Evolutionary conservation across 2,329 filamentous ascomycete species (phyloP).

Genomic region (Aspergillus brunneoviolaceus): DNA sequence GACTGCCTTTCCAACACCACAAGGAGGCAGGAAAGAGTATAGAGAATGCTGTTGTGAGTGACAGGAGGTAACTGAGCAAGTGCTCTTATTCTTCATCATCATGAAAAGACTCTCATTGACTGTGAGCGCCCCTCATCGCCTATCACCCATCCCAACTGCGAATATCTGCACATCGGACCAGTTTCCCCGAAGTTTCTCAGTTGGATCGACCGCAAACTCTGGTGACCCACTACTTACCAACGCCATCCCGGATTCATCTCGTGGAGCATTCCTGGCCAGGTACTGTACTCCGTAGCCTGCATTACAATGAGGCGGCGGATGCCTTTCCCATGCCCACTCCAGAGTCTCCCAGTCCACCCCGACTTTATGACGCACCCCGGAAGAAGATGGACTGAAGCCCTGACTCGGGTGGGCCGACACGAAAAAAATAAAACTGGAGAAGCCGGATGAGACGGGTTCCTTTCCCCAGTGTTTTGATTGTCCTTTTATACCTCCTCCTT

Average conservation of each 20-base stretch:
- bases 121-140: no score
- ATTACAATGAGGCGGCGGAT: slow-evolving; percentile 1
- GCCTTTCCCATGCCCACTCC: neutral
- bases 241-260: neutral
- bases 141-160: neutral
- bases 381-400: neutral
- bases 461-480: slow-evolving; percentile 5
- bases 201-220: slow-evolving; percentile 6
- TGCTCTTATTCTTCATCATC: neutral
- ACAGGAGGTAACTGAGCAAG: neutral
- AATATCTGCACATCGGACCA: neutral
- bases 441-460: neutral
- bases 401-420: slow-evolving; percentile 5
- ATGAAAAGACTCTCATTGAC: neutral
- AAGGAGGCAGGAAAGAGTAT: no score
- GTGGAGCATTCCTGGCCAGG: slow-evolving; percentile 5
- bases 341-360: slow-evolving; percentile 3
- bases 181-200: slow-evolving; percentile 8
- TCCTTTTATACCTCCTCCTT: slow-evolving; percentile 1
- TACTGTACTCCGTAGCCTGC: neutral
- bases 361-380: slow-evolving; percentile 10
- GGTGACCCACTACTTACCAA: neutral
- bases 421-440: slow-evolving; percentile 1
- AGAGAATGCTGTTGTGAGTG: no score
- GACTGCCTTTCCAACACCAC: neutral